Conservation (phyloP, 2,329 filamentous ascomycete species). For the Apiospora aurea region DNA sequence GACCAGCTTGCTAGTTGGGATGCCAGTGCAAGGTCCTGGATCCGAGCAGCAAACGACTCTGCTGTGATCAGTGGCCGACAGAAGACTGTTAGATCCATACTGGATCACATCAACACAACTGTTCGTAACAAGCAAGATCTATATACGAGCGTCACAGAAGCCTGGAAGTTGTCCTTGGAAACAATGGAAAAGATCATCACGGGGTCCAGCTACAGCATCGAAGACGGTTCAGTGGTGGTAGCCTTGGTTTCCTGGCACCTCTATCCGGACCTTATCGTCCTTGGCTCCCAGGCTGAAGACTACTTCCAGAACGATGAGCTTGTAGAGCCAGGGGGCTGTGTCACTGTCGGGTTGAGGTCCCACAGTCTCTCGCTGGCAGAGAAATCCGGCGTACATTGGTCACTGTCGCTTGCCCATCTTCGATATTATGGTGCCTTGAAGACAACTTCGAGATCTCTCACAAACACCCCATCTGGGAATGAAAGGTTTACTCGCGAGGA, state of each 20-base stretch:
- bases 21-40: conserved; percentile 28
- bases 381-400: conserved; percentile 26
- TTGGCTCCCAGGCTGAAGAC: background rate
- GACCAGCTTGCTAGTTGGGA: conserved; percentile 27
- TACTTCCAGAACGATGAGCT: background rate
- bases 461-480: background rate
- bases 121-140: background rate
- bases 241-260: background rate
- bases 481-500: background rate
- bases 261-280: background rate
- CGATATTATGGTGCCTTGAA: conserved; percentile 24
- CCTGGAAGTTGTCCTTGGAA: background rate
- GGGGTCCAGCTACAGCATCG: background rate
- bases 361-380: conserved; percentile 15
- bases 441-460: background rate
- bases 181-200: background rate
- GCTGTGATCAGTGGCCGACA: conserved; percentile 22
- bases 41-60: conserved; percentile 26
- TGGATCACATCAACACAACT: background rate
- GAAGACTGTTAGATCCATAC: background rate
- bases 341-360: background rate
- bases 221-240: background rate
- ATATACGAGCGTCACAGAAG: background rate
- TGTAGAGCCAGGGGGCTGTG: background rate
- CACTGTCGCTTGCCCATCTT: conserved; percentile 26